Conservation (phyloP, 2,329 filamentous ascomycete genomes). For the Pestalotiopsis fici region DNA sequence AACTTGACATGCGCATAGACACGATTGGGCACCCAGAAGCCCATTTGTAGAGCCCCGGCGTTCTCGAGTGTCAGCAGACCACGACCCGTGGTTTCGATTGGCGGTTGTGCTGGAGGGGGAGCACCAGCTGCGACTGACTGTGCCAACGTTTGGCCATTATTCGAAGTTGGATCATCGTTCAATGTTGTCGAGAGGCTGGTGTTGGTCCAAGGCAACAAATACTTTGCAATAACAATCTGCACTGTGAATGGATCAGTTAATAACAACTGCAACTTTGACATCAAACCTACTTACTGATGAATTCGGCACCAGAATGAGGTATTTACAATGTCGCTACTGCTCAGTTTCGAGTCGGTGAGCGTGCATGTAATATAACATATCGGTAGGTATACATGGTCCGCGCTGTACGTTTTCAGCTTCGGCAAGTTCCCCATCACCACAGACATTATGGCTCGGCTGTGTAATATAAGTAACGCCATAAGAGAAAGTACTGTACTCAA, state of each 20-base stretch:
- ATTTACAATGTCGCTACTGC: too few relatives aligned
- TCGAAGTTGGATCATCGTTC: background rate
- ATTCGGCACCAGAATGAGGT: too few relatives aligned
- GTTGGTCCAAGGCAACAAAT: background rate
- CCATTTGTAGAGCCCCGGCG: background rate
- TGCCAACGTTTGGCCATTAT: background rate
- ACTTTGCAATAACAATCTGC: background rate
- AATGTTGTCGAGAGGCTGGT: background rate
- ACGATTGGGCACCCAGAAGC: background rate
- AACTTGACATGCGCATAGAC: background rate
- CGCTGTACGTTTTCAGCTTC: too few relatives aligned
- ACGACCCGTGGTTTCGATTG: background rate
- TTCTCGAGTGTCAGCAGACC: background rate
- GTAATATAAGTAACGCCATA: too few relatives aligned
- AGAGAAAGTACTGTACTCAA: too few relatives aligned
- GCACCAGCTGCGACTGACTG: background rate
- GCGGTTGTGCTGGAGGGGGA: background rate
- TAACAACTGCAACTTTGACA: too few relatives aligned
- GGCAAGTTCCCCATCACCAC: too few relatives aligned
- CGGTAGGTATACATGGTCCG: too few relatives aligned
- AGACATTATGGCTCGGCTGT: too few relatives aligned
- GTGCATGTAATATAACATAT: too few relatives aligned
- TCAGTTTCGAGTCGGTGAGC: too few relatives aligned
- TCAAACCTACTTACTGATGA: too few relatives aligned
- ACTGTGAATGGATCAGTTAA: background rate